Evolutionary conservation across 306 rosid species (phyloP), one percentile per base, ranked within the genome.

Genomic region (Crotalaria pallida): DNA sequence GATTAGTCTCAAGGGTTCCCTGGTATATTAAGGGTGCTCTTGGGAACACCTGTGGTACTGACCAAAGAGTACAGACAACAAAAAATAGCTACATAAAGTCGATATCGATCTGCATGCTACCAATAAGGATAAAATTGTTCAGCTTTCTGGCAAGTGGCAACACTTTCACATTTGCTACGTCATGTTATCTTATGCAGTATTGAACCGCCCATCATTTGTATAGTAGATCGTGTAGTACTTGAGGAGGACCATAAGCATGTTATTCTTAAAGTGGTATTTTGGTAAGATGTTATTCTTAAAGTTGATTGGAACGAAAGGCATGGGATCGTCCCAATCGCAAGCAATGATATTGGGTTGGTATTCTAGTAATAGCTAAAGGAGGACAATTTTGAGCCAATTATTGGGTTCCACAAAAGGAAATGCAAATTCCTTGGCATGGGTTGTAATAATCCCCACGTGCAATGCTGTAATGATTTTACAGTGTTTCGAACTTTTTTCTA

Each of bases 241-340:
- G 6, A 72, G 77, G 69, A 72, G 77, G 69, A 72, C 64, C 78
- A 73, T 6, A 50, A 57, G 63, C 61, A 73, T 36, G 44, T 6
- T 26, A 73, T 73, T 50, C 71, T 62, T 50, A 55, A 58, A 47
- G 60, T 45, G n/a, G n/a, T n/a, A n/a, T n/a, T n/a, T n/a, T n/a
- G n/a, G n/a, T n/a, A n/a, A n/a, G n/a, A 73, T 36, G 44, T 6
- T 26, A 73, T 73, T 50, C 71, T 62, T 50, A 55, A 58, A 47
- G 60, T 45, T 60, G 76, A 58, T 47, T 58, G 27, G 41, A 21
- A 71, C 57, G 67, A 59, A 29, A 71, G 58, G 58, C 31, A 71
- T 43, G 47, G 49, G 67, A 59, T 59, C 49, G n/a, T n/a, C n/a
- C n/a, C n/a, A 31, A 31, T 31, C 5, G 36, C 36, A 1, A 0